Conservation (phyloP, 129 eudicot species). For the Daucus carota region DH1_v3.0 NC_030388.2:3673501-3674000, state of each 20-base stretch:
- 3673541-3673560: slow-evolving; percentile 63
- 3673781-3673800: slow-evolving; percentile 72
- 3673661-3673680: background rate
- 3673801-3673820: background rate
- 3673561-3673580: background rate
- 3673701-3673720: slow-evolving; percentile 79
- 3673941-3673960: no score
- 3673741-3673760: slow-evolving; percentile 81
- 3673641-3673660: background rate
- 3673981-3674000: no score
- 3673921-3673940: no score
- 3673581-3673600: background rate
- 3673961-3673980: no score
- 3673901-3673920: no score
- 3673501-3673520: slow-evolving; percentile 67
- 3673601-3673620: background rate
- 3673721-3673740: slow-evolving; percentile 82
- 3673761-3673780: slow-evolving; percentile 82
- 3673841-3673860: background rate
- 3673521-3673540: slow-evolving; percentile 73
- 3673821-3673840: background rate
- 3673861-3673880: background rate
- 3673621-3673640: background rate
- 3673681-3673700: slow-evolving; percentile 61
- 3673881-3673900: background rate